A percentile compares a stretch with the other conserved stretches of the same genome.
phyloP scores from a whole-genome alignment of 2,329 filamentous ascomycete genomes.

The Fusarium sterilihyphosum region DNA sequence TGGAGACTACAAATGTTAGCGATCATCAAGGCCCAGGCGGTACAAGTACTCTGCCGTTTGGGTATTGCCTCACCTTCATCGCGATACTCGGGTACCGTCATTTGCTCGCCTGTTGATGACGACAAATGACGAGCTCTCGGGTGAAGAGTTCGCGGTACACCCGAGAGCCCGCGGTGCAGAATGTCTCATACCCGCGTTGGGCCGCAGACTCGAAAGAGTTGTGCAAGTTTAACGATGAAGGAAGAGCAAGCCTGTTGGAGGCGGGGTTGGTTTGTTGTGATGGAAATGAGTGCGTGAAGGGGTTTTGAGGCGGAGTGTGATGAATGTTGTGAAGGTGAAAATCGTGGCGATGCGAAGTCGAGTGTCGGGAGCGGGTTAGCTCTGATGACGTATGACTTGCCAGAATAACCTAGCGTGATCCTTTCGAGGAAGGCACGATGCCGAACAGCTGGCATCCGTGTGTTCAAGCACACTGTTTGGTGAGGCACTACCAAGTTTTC shows the following conservation, averaged over 20 bases:
- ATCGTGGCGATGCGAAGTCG: not conserved
- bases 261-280: not conserved
- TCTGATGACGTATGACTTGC: not conserved
- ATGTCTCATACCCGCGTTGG: not conserved
- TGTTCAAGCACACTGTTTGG: not conserved
- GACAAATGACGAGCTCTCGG: not conserved
- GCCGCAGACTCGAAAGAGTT: constrained; percentile 3
- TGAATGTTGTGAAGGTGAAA: not conserved
- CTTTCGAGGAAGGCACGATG: not conserved
- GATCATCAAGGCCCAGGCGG: too few species aligned
- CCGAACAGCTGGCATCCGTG: too few species aligned
- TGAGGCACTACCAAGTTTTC: not conserved
- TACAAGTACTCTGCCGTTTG: too few species aligned
- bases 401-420: not conserved
- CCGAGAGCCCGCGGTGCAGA: not conserved
- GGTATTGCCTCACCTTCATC: too few species aligned
- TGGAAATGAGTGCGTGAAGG: not conserved
- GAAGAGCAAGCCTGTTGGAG: not conserved
- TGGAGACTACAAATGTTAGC: too few species aligned
- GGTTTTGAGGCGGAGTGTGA: not conserved
- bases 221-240: not conserved
- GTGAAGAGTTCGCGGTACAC: not conserved
- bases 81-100: not conserved
- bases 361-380: not conserved
- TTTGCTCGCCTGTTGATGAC: not conserved